Evolutionary conservation across 768 basidiomycete species (phyloP).

Genomic region (Lentinula boryana): DNA sequence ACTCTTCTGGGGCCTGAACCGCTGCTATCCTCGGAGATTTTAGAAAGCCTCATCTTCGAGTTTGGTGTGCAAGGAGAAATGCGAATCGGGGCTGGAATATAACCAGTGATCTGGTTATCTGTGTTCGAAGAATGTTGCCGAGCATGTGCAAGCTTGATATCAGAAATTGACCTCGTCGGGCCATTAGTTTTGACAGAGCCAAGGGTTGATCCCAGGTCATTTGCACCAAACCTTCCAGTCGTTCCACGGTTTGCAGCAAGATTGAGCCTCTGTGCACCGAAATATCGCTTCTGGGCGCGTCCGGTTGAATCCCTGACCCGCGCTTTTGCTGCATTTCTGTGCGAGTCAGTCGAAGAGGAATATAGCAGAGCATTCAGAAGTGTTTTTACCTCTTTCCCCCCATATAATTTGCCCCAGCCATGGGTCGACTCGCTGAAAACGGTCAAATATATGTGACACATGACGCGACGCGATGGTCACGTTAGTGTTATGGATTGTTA

Average conservation of each 20-base stretch:
- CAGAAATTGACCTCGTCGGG: conserved; percentile 2
- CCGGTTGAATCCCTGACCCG: conserved; percentile 50
- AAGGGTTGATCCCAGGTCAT: not conserved
- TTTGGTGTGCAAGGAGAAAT: conserved; percentile 16
- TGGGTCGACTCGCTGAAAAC: conserved; percentile 14
- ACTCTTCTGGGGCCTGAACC: conserved; percentile 8
- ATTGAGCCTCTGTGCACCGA: conserved; percentile 54
- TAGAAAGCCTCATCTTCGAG: not conserved
- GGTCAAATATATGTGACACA: no score
- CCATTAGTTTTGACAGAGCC: no score
- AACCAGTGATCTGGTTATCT: conserved; percentile 8
- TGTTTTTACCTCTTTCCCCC: conserved; percentile 58
- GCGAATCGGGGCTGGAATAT: conserved; percentile 22
- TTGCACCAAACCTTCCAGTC: not conserved
- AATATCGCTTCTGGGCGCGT: conserved; percentile 53
- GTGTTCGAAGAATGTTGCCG: conserved; percentile 2
- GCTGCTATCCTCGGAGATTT: not conserved
- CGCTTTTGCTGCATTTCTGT: conserved; percentile 53
- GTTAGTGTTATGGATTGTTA: no score
- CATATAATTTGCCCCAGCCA: conserved; percentile 74
- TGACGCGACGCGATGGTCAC: no score
- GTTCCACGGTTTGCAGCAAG: conserved; percentile 17
- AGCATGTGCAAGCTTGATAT: conserved; percentile 18
- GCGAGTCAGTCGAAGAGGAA: not conserved
- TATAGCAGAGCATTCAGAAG: not conserved